These are phyloP conservation scores for Arthrobotrys sphaeroides DNA, from an alignment of 2,329 filamentous ascomycete genomes.

Conservation along the genomic window DNA sequence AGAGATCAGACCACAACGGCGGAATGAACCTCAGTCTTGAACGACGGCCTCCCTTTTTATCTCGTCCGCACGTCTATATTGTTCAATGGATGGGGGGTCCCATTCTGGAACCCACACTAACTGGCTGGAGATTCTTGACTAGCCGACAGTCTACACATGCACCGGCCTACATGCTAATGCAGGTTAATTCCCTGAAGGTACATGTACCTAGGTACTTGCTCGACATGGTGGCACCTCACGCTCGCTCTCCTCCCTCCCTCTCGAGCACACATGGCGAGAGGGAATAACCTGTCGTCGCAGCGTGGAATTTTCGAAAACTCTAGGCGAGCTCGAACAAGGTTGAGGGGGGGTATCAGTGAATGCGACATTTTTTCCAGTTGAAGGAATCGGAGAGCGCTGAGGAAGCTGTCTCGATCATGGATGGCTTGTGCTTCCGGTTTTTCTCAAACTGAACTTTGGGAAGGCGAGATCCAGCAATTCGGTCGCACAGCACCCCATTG, in stretches of 20 bases:
- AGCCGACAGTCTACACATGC: slow-evolving; percentile 21
- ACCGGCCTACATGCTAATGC: slow-evolving; percentile 19
- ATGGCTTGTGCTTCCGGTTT: slow-evolving; percentile 7
- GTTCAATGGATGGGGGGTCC: slow-evolving; percentile 22
- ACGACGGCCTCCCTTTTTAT: slow-evolving; percentile 40
- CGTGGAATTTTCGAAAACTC: slow-evolving; percentile 2
- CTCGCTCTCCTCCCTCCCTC: too few relatives aligned
- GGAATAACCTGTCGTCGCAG: slow-evolving; percentile 17
- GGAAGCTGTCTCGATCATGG: not conserved
- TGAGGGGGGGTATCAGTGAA: not conserved
- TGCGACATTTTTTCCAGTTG: slow-evolving; percentile 40
- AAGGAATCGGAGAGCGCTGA: not conserved
- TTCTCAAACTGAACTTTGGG: slow-evolving; percentile 4
- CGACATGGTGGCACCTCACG: slow-evolving; percentile 15
- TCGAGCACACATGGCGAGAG: slow-evolving; percentile 14
- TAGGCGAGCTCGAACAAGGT: slow-evolving; percentile 18
- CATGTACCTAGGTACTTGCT: slow-evolving; percentile 23
- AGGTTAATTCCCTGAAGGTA: slow-evolving; percentile 26
- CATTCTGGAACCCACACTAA: slow-evolving; percentile 23
- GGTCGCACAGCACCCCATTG: slow-evolving; percentile 13
- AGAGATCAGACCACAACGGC: slow-evolving; percentile 28
- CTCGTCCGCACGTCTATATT: slow-evolving; percentile 11
- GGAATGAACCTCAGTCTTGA: not conserved
- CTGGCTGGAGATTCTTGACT: slow-evolving; percentile 29
- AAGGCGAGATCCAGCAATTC: slow-evolving; percentile 9